These are phyloP conservation scores for Xanthoconium purpureum DNA, from an alignment of 768 basidiomycete genomes.

Conservation along the genomic window DNA sequence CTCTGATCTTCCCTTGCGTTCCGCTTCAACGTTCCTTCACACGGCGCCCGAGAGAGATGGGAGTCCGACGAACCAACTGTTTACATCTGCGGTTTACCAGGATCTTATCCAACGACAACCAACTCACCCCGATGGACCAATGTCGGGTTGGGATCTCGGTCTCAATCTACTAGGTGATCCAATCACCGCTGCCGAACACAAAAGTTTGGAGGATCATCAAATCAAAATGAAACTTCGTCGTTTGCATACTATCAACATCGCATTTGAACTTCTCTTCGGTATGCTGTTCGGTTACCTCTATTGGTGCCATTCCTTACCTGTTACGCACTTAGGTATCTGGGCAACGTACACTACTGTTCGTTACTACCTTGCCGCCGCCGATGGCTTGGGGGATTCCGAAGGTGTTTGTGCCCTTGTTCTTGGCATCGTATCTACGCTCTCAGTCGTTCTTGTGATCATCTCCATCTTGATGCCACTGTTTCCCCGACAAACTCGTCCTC, in stretches of 20 bases:
- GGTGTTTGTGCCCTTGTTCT: constrained; percentile 34
- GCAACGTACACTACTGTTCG: constrained; percentile 59
- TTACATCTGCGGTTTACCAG: constrained; percentile 32
- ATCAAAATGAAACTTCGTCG: constrained; percentile 35
- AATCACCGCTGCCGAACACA: constrained; percentile 30
- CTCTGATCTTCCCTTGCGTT: constrained; percentile 15
- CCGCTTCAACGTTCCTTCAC: constrained; percentile 22
- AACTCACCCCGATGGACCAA: constrained; percentile 41
- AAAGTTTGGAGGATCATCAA: constrained; percentile 25
- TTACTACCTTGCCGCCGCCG: constrained; percentile 60
- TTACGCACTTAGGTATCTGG: constrained; percentile 46
- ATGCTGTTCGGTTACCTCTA: constrained; percentile 11
- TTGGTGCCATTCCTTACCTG: background rate
- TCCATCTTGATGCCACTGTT: constrained; percentile 39
- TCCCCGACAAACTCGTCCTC: constrained; percentile 24
- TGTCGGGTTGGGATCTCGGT: constrained; percentile 29
- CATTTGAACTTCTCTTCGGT: constrained; percentile 39
- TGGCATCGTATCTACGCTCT: constrained; percentile 22
- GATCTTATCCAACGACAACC: constrained; percentile 39
- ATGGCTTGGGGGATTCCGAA: constrained; percentile 41
- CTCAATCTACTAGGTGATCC: constrained; percentile 33
- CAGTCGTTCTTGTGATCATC: constrained; percentile 30
- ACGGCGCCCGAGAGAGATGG: constrained; percentile 11
- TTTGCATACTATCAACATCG: constrained; percentile 27
- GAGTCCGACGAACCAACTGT: constrained; percentile 15